A percentile compares a stretch with the other conserved stretches of the same genome.
Conservation (phyloP, 176 grass and related monocot species). For the Bonia amplexicaulis region DNA sequence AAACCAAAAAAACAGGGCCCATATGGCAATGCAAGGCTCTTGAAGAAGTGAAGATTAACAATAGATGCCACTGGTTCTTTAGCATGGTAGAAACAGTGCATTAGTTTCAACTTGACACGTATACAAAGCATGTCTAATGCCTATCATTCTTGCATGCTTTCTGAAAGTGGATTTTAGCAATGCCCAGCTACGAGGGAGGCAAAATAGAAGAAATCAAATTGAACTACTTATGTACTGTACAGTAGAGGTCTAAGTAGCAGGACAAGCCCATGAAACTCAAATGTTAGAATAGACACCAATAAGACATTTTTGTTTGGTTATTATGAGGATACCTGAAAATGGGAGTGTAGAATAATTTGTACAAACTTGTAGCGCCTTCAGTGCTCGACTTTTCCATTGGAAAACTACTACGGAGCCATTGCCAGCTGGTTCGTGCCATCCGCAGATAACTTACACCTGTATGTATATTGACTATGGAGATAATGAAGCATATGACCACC, state of each 20-base stretch:
- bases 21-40: constrained; percentile 8
- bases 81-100: constrained; percentile 22
- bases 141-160: neutral
- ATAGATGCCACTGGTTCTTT: constrained; percentile 16
- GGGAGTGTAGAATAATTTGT: neutral
- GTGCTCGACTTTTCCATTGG: neutral
- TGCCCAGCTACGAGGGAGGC: neutral
- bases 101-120: constrained; percentile 13
- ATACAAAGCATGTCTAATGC: neutral
- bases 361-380: neutral
- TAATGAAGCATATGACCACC: neutral
- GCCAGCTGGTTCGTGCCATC: neutral
- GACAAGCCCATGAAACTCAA: constrained; percentile 3
- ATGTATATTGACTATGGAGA: neutral
- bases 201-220: constrained; percentile 1
- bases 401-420: neutral
- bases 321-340: constrained; percentile 13
- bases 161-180: neutral
- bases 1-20: too few species aligned
- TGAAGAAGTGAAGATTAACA: constrained; percentile 29
- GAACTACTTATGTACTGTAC: neutral
- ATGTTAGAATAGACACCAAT: neutral
- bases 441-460: neutral
- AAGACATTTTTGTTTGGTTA: neutral
- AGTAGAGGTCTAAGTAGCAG: neutral